Evolutionary conservation across 2,329 filamentous ascomycete species (phyloP).

Genomic region (Ophiostoma ulmi): DNA sequence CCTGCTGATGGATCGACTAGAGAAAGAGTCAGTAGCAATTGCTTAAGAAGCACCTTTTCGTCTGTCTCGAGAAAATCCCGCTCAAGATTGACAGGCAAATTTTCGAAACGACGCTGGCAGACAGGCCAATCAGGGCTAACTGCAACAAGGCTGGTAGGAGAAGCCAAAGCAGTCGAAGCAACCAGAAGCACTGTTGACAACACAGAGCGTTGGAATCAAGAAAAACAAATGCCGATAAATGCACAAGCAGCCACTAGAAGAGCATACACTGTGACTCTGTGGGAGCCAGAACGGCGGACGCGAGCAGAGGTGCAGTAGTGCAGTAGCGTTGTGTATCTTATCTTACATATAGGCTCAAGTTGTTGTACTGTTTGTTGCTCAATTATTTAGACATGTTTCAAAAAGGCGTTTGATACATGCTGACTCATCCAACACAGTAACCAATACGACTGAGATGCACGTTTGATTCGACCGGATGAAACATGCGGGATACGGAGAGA

Average conservation of each 20-base stretch:
- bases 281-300: neutral
- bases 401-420: neutral
- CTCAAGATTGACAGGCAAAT: neutral
- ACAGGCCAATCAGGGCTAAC: neutral
- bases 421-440: conserved; percentile 6
- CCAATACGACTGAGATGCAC: neutral
- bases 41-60: neutral
- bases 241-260: neutral
- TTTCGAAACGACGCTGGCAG: conserved; percentile 5
- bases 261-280: neutral
- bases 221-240: neutral
- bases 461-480: conserved; percentile 7
- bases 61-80: too few species aligned
- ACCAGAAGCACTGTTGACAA: neutral
- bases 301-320: conserved; percentile 6
- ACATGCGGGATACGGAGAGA: conserved; percentile 1
- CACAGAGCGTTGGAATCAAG: neutral
- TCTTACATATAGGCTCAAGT: too few species aligned
- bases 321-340: neutral
- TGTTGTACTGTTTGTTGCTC: too few species aligned
- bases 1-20: neutral
- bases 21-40: neutral
- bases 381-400: too few species aligned
- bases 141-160: conserved; percentile 4
- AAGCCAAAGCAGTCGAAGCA: conserved; percentile 1